Conservation (phyloP, 306 rosid species). For the Prosopis cineraria region DNA sequence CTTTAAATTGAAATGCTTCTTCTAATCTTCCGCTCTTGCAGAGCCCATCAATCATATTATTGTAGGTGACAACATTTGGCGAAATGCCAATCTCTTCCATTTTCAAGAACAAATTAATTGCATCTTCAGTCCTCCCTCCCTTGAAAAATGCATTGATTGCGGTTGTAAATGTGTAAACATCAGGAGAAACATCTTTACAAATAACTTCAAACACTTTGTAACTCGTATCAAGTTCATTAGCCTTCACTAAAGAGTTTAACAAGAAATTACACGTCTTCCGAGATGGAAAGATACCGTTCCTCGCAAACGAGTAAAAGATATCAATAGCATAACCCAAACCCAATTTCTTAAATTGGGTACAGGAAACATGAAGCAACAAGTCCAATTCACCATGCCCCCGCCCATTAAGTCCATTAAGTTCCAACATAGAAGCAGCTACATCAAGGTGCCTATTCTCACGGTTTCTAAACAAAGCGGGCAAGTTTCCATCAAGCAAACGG, state of each 20-base stretch:
- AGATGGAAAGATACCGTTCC: constrained; percentile 48
- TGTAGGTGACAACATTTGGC: constrained; percentile 74
- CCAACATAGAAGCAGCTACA: constrained; percentile 50
- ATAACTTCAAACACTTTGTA: constrained; percentile 51
- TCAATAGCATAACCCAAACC: constrained; percentile 52
- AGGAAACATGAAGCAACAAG: constrained; percentile 57
- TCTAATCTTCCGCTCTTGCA: constrained; percentile 62
- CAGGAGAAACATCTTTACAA: constrained; percentile 46
- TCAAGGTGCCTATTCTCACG: constrained; percentile 34
- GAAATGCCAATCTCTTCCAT: constrained; percentile 60
- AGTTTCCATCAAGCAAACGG: constrained; percentile 58
- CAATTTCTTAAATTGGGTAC: constrained; percentile 52
- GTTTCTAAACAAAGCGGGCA: constrained; percentile 36
- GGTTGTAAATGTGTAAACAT: constrained; percentile 58
- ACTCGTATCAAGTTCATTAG: constrained; percentile 50
- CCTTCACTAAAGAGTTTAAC: constrained; percentile 60
- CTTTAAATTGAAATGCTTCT: constrained; percentile 55
- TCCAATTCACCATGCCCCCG: constrained; percentile 52
- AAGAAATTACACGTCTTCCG: constrained; percentile 59
- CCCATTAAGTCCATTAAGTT: constrained; percentile 24
- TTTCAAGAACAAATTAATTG: constrained; percentile 49
- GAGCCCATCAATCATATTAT: constrained; percentile 68
- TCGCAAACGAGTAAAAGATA: constrained; percentile 43
- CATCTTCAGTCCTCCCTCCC: constrained; percentile 65
- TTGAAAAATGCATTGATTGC: constrained; percentile 60